These are phyloP conservation scores for Zygosaccharomyces bailii DNA, from an alignment of 805 yeast species.

Conservation along the genomic window DNA sequence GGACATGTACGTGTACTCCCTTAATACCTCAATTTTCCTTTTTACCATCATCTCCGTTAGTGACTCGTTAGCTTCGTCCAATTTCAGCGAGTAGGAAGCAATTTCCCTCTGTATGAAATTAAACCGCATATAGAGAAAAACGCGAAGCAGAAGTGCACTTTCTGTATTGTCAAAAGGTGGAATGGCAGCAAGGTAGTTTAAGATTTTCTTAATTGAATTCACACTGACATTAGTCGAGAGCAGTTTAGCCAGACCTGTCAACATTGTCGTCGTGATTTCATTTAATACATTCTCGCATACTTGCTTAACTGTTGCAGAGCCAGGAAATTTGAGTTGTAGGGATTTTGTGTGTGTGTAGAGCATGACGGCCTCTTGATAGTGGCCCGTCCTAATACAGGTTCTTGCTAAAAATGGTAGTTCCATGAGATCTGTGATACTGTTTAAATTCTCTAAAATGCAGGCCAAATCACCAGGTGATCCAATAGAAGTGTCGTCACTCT, in stretches of 20 bases:
- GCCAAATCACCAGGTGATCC: constrained; percentile 30
- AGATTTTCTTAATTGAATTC: constrained; percentile 71
- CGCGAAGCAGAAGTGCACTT: constrained; percentile 41
- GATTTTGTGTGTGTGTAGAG: constrained; percentile 71
- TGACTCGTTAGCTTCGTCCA: constrained; percentile 21
- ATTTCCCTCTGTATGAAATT: constrained; percentile 64
- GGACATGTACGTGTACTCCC: constrained; percentile 53
- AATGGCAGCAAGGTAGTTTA: constrained; percentile 70
- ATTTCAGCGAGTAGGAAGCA: constrained; percentile 36
- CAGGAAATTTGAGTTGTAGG: constrained; percentile 64
- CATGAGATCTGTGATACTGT: constrained; percentile 68
- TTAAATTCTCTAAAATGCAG: constrained; percentile 56
- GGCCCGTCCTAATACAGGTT: constrained; percentile 82
- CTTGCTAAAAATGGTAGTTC: constrained; percentile 80
- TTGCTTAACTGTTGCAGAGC: constrained; percentile 30
- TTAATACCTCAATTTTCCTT: constrained; percentile 73
- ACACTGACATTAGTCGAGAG: constrained; percentile 75
- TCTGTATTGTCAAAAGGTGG: constrained; percentile 46
- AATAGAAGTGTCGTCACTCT: constrained; percentile 12
- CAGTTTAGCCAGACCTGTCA: constrained; percentile 61
- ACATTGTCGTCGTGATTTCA: constrained; percentile 52
- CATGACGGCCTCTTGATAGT: constrained; percentile 86
- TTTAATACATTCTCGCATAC: constrained; percentile 25
- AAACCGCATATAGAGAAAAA: constrained; percentile 65
- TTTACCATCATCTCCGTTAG: constrained; percentile 45